Base-by-base conservation (phyloP, 2,329 filamentous ascomycete genomes). In the Fusarium liriodendri region DNA sequence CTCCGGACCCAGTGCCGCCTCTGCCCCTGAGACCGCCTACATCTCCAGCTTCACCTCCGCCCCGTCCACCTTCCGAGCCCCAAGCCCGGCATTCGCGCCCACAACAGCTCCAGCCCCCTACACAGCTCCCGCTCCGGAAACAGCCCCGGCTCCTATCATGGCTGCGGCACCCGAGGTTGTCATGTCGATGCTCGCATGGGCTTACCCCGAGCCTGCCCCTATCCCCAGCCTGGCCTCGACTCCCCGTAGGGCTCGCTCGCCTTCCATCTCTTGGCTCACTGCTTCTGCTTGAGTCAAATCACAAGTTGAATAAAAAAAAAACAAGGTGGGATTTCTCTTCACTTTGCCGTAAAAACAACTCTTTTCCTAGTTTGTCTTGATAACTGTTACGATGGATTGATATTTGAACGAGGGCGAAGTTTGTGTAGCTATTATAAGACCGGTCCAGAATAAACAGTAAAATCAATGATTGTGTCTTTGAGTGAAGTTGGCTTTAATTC, bases 81-180 rank as follows among this genome's bases (percentile, higher is more conserved):
- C 55, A 13, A 60, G 13, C 69, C 37, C 20, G 33, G n/a, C 52
- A 16, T 22, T 14, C 16, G 6, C n/a, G 29, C 38, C 29, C 40
- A 45, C 5, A 54, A 75, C 61, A 5, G 69, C 72, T 11, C 62
- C 57, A 1, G 45, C 66, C 9, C 72, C 72, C 16, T 38, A 60
- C 32, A 75, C 55, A 22, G 67, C 35, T 18, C 54, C 45, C 6
- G 50, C 73, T 6, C 73, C 73, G 5, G 32, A 9, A 6, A 73
- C 68, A 2, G 69, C 63, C 5, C 66, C 58, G 13, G 63, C 72
- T 4, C 73, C 73, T 0, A 16, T 52, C 18, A 73, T 75, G 13
- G 73, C 59, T 2, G 54, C 45, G 2, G 64, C 38, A 14, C 70
- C 73, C 10, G 54, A 66, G n/a, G 50, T 73, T 7, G 70, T 73